Percentiles rank a stretch among this genome's conserved stretches.
Conservation (phyloP, 2,329 filamentous ascomycete genomes). For the Pseudopithomyces maydicus region DNA sequence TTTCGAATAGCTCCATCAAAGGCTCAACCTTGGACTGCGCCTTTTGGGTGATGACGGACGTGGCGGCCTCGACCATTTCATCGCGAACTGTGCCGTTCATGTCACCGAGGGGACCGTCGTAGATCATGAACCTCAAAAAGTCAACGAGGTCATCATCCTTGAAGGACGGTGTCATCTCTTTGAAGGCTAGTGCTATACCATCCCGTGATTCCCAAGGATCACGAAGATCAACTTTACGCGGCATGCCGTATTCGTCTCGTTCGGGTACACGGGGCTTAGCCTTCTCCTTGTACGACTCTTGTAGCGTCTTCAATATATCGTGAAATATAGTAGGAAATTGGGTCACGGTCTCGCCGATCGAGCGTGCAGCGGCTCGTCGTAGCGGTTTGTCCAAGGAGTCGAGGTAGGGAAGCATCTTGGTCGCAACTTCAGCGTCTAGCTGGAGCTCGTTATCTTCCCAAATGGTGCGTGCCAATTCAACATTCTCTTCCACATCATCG, state of each 20-base stretch:
- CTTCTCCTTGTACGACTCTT: conserved; percentile 74
- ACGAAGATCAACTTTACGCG: conserved; percentile 81
- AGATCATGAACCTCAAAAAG: conserved; percentile 85
- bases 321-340: conserved; percentile 65
- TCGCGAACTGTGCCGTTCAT: conserved; percentile 75
- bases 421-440: conserved; percentile 67
- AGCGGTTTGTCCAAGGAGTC: conserved; percentile 81
- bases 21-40: conserved; percentile 83
- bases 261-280: conserved; percentile 83
- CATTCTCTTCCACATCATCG: conserved; percentile 87
- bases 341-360: conserved; percentile 75
- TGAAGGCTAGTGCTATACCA: conserved; percentile 86
- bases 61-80: conserved; percentile 92
- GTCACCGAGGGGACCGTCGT: conserved; percentile 85
- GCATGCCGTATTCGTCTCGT: conserved; percentile 93
- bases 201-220: conserved; percentile 93
- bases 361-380: conserved; percentile 79
- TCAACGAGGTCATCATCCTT: conserved; percentile 71
- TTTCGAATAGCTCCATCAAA: conserved; percentile 91
- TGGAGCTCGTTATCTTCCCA: conserved; percentile 93
- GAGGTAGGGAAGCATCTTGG: conserved; percentile 76
- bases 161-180: conserved; percentile 75
- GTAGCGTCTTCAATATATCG: conserved; percentile 67
- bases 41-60: conserved; percentile 77
- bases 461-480: conserved; percentile 80